Evolutionary conservation across 257 asterid genomes (phyloP).

Genomic region (Nemophila menziesii): DNA sequence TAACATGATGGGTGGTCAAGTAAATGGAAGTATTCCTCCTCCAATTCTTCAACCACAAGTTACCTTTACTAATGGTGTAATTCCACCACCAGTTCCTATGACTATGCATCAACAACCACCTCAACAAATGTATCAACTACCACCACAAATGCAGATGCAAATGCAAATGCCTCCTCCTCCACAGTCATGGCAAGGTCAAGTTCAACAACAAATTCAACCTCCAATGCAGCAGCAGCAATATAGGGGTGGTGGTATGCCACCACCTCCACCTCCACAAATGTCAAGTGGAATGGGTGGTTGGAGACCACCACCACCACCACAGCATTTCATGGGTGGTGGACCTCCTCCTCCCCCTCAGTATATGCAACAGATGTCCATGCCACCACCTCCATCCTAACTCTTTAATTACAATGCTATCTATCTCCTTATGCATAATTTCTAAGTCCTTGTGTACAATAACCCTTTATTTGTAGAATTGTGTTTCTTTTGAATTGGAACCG

Average conservation of each 20-base stretch:
- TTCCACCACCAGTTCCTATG: constrained; percentile 61
- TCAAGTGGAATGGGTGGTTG: constrained; percentile 58
- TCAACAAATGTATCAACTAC: constrained; percentile 48
- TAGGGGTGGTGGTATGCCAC: constrained; percentile 70
- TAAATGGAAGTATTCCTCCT: constrained; percentile 35
- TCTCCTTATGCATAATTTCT: no score
- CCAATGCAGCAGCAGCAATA: constrained; percentile 62
- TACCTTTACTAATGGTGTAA: constrained; percentile 47
- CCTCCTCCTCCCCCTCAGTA: no score
- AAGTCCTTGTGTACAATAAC: no score
- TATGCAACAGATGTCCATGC: constrained; percentile 50
- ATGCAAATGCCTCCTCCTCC: constrained; percentile 52
- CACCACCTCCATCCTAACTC: constrained; percentile 36
- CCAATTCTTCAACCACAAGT: constrained; percentile 71
- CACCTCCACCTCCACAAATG: constrained; percentile 60
- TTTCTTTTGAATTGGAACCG: no score
- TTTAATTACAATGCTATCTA: no score
- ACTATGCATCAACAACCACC: no score
- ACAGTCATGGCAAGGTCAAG: constrained; percentile 62
- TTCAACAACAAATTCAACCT: constrained; percentile 32
- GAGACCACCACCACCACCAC: constrained; percentile 85
- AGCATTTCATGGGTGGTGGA: constrained; percentile 48
- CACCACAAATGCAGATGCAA: constrained; percentile 49
- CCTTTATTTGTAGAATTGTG: no score
- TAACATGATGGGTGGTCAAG: constrained; percentile 34